Evolutionary conservation across 2,329 filamentous ascomycete genomes (phyloP).

Genomic region (Colletotrichum sp.): DNA sequence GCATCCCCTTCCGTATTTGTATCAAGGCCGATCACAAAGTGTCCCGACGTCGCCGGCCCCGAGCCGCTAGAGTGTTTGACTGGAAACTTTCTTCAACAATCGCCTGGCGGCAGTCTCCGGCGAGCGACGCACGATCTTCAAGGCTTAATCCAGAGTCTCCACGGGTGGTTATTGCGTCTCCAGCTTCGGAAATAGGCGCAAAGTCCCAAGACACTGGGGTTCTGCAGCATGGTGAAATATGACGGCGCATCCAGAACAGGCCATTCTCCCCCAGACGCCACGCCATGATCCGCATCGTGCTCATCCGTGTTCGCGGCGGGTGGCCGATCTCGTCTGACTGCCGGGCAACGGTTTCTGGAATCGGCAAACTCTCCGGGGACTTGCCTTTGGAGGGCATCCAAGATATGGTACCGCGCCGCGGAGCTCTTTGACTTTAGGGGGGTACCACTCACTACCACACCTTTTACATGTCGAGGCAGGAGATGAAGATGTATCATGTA

Average conservation of each 20-base stretch:
- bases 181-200: neutral
- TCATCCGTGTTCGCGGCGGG: neutral
- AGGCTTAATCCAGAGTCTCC: neutral
- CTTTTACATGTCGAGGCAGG: neutral
- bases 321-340: constrained; percentile 12
- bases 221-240: neutral
- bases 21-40: neutral
- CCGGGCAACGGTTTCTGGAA: constrained; percentile 8
- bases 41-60: neutral
- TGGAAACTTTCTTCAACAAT: neutral
- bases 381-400: neutral
- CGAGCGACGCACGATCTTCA: neutral
- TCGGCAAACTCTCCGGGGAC: neutral
- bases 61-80: neutral
- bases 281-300: constrained; percentile 3
- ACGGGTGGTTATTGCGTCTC: neutral
- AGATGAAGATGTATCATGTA: neutral
- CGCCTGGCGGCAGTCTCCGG: neutral
- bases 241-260: constrained; percentile 11
- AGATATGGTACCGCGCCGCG: neutral
- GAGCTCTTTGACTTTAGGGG: neutral
- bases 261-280: constrained; percentile 3
- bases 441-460: neutral
- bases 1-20: neutral
- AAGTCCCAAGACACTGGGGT: neutral